Evolutionary conservation across 768 basidiomycete species (phyloP), one percentile per base, ranked within the genome.

Genomic region (Mycena maculata): DNA sequence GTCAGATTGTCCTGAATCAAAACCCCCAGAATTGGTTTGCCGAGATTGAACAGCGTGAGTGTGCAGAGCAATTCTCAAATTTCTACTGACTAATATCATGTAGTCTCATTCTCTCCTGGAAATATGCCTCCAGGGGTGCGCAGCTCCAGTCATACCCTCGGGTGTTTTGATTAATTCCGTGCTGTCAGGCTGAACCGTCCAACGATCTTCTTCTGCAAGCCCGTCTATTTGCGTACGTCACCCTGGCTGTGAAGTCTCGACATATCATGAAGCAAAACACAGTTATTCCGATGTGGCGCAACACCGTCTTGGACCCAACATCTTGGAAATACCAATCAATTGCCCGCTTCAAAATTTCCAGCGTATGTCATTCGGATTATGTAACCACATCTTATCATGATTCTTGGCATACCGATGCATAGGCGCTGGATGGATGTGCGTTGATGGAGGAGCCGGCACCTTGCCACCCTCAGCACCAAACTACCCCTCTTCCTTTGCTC

Each of bases 1-100:
- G 60, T 15, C 58, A 70, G 27, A 63, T 70, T 30, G 69, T 70
- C n/a, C 41, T 70, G 58, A 57, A 70, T 61, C 63, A 67, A 39
- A 70, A 70, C 38, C 69, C 69, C 0, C 36, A 67, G 39, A 70
- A 70, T 33, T 70, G 69, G 69, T 70, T 70, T 31, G 65, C 69
- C 25, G 69, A 70, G 56, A 67, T 70, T 23, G 69, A 70, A 36
- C 69, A 70, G 36, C 56, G 65, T 67, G 41, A 39, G 59, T 16
- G 25, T 38, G 30, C 4, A n/a, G 10, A 36, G n/a, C 33, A 6
- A 8, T 15, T 45, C 30, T 25, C 16, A 8, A 27, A 27, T 15
- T 1, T 8, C 8, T 28, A 33, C 31, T 65, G 9, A 63, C 27
- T n/a, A n/a, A n/a, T n/a, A 0, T 20, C 7, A 2, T 45, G 4